A percentile compares a stretch with the other conserved stretches of the same genome.
These are phyloP conservation scores for Silene vulgaris DNA, from an alignment of 179 eudicot species.

Conservation along the genomic window DNA sequence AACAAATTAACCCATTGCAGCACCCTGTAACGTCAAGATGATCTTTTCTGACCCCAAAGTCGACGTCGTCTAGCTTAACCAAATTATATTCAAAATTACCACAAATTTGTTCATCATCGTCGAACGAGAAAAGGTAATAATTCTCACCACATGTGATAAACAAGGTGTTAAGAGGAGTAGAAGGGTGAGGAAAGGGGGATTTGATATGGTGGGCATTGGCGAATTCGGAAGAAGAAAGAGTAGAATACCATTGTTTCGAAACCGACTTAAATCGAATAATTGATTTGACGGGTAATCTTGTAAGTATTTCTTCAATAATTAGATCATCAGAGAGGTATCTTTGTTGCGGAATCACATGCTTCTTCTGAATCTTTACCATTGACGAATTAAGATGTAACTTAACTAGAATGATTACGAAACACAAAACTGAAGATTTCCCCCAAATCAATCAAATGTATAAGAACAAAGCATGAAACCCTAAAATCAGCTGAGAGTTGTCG, in stretches of 20 bases:
- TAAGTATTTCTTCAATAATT: background rate
- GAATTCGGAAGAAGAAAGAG: conserved; percentile 13
- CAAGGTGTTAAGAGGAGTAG: conserved; percentile 5
- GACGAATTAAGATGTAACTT: too few relatives aligned
- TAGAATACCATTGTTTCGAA: conserved; percentile 22
- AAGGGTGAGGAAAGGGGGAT: conserved; percentile 2
- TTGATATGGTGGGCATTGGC: background rate
- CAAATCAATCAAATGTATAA: too few relatives aligned
- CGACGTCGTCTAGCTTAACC: conserved; percentile 5
- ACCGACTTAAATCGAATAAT: conserved; percentile 8
- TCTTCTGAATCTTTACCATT: too few relatives aligned
- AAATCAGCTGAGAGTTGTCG: too few relatives aligned
- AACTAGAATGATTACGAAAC: too few relatives aligned
- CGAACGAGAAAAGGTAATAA: background rate
- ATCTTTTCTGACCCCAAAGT: background rate
- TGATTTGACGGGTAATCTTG: conserved; percentile 13
- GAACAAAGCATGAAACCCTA: too few relatives aligned
- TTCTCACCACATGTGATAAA: background rate
- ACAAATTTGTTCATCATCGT: background rate
- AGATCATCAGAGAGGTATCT: background rate
- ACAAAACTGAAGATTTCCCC: too few relatives aligned
- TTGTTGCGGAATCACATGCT: background rate
- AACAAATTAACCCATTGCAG: conserved; percentile 23
- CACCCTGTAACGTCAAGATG: conserved; percentile 4
- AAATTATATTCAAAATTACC: background rate